A percentile compares a stretch with the other conserved stretches of the same genome.
phyloP scores from a whole-genome alignment of 441 rosid genomes.

The Breynia disticha region DNA sequence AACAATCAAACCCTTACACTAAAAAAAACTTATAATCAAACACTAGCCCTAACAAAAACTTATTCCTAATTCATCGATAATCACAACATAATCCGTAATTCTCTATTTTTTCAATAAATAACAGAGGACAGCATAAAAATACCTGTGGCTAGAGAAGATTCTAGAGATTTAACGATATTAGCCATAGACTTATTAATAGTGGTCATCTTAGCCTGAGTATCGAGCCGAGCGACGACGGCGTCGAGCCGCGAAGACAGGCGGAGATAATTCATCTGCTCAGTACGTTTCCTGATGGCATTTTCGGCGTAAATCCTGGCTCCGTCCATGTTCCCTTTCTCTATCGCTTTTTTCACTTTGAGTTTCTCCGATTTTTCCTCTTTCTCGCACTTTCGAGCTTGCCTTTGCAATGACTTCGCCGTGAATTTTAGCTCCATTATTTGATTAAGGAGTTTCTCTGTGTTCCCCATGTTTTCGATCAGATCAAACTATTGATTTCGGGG shows the following conservation, averaged over 20 bases:
- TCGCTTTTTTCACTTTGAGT: conserved; percentile 81
- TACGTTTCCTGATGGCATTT: conserved; percentile 83
- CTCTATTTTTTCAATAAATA: no score
- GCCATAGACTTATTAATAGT: conserved; percentile 75
- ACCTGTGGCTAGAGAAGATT: conserved; percentile 75
- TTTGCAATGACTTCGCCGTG: conserved; percentile 76
- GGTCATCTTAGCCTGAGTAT: conserved; percentile 92
- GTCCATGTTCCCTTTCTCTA: conserved; percentile 91
- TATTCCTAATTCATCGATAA: no score
- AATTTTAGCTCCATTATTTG: conserved; percentile 94
- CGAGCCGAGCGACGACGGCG: conserved; percentile 82
- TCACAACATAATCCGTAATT: no score
- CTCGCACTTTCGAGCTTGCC: conserved; percentile 70
- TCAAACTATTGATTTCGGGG: no score
- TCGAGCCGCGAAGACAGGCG: conserved; percentile 79
- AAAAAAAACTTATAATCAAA: no score
- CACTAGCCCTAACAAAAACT: no score
- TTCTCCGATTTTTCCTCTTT: conserved; percentile 77
- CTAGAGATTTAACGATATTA: conserved; percentile 80
- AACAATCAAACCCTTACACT: no score
- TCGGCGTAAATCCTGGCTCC: conserved; percentile 96
- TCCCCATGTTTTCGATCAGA: no score
- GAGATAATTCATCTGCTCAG: conserved; percentile 95
- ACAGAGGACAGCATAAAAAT: no score
- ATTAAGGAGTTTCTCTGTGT: conserved; percentile 78